Evolutionary conservation across 192 early-diverging fungal species (phyloP).

Genomic region (Backusella morwellensis): DNA sequence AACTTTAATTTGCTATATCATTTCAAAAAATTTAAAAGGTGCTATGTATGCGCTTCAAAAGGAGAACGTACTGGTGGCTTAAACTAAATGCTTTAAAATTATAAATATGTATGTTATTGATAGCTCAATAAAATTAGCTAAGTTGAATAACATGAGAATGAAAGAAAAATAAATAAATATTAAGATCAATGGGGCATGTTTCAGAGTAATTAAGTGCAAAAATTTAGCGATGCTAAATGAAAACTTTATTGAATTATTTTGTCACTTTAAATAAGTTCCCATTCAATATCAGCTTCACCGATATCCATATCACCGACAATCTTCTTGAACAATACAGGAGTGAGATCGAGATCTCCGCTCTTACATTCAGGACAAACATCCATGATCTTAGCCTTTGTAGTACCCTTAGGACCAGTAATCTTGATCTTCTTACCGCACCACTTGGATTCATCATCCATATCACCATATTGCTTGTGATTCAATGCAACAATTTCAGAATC

Average conservation of each 20-base stretch:
- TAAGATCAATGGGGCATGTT: background rate
- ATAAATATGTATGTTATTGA: background rate
- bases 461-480: slow-evolving; percentile 36
- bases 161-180: background rate
- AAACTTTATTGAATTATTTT: background rate
- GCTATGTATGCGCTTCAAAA: too few species aligned
- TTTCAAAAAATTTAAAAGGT: too few species aligned
- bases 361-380: slow-evolving; percentile 43
- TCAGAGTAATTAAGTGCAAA: background rate
- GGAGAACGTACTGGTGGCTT: too few species aligned
- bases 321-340: slow-evolving; percentile 40
- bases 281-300: slow-evolving; percentile 34
- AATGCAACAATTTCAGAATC: slow-evolving; percentile 43
- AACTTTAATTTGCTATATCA: too few species aligned
- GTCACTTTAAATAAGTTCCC: slow-evolving; percentile 29
- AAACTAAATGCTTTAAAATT: background rate
- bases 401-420: slow-evolving; percentile 28
- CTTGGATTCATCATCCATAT: slow-evolving; percentile 23
- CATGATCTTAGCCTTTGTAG: slow-evolving; percentile 32
- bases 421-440: slow-evolving; percentile 33
- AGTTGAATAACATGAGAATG: background rate
- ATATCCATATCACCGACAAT: slow-evolving; percentile 26
- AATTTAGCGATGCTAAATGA: background rate
- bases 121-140: background rate
- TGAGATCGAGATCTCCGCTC: slow-evolving; percentile 35